Base-by-base conservation (phyloP, 257 asterid species). In the Nicotiana benthamiana region DNA sequence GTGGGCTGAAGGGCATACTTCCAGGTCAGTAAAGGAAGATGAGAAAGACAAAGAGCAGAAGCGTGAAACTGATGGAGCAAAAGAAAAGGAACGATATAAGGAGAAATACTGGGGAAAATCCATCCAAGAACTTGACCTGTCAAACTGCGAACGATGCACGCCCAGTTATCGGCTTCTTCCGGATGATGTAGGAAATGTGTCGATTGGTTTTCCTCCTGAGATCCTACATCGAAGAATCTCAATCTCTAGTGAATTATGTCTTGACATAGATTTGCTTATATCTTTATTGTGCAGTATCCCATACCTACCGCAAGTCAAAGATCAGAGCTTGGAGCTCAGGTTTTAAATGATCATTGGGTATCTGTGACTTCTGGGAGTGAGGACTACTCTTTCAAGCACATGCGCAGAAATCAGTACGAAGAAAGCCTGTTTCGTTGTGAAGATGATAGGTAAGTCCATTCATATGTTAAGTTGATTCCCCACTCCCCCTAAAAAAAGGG, bases 341-440 rank as follows among this genome's bases (percentile, higher is more conserved):
- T 96, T 72, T 85, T 96, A 64, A 96, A 96, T 81, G 97, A 96
- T 77, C 92, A 89, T 76, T 96, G 97, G 97, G 99, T 96, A 62
- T 96, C 99, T 83, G 99, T 96, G 86, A 96, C 99, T 78, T 96
- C 97, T 78, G 99, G 99, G 77, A 96, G 99, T 86, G 99, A 96
- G 88, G 99, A 96, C 87, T 96, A 96, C 88, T 96, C 99, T 9
- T 96, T 96, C 82, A 96, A 94, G 76, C 97, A 96, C 88, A 96
- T 96, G 98, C 88, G 98, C 67, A 89, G 94, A 86, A 96, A 96
- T 87, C 99, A 94, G 83, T 96, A 92, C 72, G 99, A 96, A 82
- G 99, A 96, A 89, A 94, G 97, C 89, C 93, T 96, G 77, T 96
- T 96, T 51, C 89, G 97, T 88, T 96, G 99, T 80, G 99, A 96